Conservation (phyloP, 345 rosid species). For the Brassica carinata region DNA sequence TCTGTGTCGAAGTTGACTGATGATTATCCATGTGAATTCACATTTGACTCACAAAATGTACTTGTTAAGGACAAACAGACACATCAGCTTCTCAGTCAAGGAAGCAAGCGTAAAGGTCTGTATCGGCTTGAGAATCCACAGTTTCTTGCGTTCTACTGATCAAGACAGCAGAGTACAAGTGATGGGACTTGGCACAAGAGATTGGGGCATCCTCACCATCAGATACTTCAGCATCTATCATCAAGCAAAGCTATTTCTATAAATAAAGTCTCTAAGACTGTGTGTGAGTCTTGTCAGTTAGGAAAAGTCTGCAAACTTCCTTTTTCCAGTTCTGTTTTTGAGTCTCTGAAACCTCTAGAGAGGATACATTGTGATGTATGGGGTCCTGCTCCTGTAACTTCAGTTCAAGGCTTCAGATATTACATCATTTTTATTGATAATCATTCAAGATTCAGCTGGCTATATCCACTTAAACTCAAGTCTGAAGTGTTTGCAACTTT, state of each 20-base stretch:
- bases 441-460: not conserved
- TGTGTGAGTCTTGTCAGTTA: not conserved
- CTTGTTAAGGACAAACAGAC: not conserved
- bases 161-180: not conserved
- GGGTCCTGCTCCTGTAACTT: not conserved
- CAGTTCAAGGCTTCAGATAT: not conserved
- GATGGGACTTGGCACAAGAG: not conserved
- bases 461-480: not conserved
- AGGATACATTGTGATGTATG: not conserved
- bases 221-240: not conserved
- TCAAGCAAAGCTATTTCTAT: not conserved
- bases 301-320: not conserved
- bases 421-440: not conserved
- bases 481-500: not conserved
- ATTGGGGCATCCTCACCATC: not conserved
- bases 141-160: not conserved
- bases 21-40: not conserved
- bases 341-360: not conserved
- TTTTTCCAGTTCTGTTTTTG: not conserved
- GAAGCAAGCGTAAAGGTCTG: not conserved
- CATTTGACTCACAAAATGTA: not conserved
- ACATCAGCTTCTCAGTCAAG: not conserved
- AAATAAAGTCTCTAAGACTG: not conserved
- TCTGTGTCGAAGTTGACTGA: not conserved
- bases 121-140: not conserved